Evolutionary conservation across 2,329 filamentous ascomycete genomes (phyloP), one percentile per base, ranked within the genome.

Genomic region (Atkinsonella hypoxylon): DNA sequence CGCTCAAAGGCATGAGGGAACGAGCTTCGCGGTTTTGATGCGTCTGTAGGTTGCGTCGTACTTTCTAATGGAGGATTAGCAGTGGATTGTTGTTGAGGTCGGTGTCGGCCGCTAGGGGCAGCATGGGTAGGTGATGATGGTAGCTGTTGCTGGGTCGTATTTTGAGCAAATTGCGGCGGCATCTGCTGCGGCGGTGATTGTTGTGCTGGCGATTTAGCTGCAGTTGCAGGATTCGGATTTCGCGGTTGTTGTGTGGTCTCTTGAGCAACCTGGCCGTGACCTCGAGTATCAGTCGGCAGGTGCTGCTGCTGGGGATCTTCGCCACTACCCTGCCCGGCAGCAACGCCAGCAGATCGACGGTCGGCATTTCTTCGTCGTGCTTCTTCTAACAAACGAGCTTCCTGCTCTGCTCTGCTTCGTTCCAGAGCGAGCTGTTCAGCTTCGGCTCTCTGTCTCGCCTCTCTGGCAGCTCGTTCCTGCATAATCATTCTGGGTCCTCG

Each of bases 1-100:
- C 93, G 80, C 67, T 98, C 91, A 61, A 98, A 98, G 0, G 93
- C 93, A 67, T 97, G 93, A 0, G 93, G 93, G 57, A 98, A 97
- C 0, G 84, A 83, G 45, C 85, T 87, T 51, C 82, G 74, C 48
- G 77, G 66, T 48, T 76, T 69, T 3, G 63, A 55, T 41, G 55
- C 51, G 26, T 56, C 54, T 10, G 56, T 48, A 17, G 53, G 52
- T 45, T 61, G 56, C 38, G 48, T 48, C 3, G 55, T 46, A 26
- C 52, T 43, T 32, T 61, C 59, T 13, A 53, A 41, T 12, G 57
- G 34, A 13, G 22, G 12, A 22, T 15, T 40, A 30, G 40, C 12
- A 13, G 8, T 30, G 13, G 17, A 30, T 43, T 48, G 31, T 30
- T 55, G 58, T 53, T 53, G 54, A 6, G 58, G 51, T 34, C 43